A percentile compares a stretch with the other conserved stretches of the same genome.
Evolutionary conservation across 2,329 filamentous ascomycete species (phyloP).

Genomic region (Cladophialophora immunda): DNA sequence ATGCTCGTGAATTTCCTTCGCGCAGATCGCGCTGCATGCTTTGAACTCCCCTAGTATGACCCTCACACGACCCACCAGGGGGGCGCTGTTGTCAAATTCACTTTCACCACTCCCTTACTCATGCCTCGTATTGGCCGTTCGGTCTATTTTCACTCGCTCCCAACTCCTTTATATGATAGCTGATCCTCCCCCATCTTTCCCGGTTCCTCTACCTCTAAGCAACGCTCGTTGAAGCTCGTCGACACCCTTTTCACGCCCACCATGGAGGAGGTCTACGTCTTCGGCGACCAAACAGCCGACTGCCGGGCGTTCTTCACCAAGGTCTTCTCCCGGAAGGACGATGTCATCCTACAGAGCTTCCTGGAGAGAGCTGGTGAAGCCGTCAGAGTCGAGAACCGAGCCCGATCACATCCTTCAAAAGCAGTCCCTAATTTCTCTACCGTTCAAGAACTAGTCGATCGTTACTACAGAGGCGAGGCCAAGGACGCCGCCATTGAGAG

Average conservation of each 20-base stretch:
- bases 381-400: constrained; percentile 51
- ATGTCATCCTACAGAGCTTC: constrained; percentile 53
- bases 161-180: constrained; percentile 39
- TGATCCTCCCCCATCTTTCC: constrained; percentile 31
- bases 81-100: constrained; percentile 31
- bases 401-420: constrained; percentile 41
- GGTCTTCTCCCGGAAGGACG: constrained; percentile 52
- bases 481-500: constrained; percentile 53
- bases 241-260: constrained; percentile 32
- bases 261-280: constrained; percentile 53
- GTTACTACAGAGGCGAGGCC: constrained; percentile 42
- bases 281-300: constrained; percentile 57
- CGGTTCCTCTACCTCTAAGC: constrained; percentile 32
- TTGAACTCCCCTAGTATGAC: constrained; percentile 21
- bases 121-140: constrained; percentile 26
- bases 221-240: constrained; percentile 40
- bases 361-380: constrained; percentile 54
- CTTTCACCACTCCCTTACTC: constrained; percentile 31
- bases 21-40: constrained; percentile 40
- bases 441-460: constrained; percentile 43
- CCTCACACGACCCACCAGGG: constrained; percentile 35
- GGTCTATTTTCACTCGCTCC: constrained; percentile 41
- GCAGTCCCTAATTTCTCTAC: constrained; percentile 43
- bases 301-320: constrained; percentile 53
- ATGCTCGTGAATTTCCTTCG: constrained; percentile 41